These are phyloP conservation scores for Dothistroma septosporum DNA, from an alignment of 2,329 filamentous ascomycete genomes.

Conservation along the genomic window DNA sequence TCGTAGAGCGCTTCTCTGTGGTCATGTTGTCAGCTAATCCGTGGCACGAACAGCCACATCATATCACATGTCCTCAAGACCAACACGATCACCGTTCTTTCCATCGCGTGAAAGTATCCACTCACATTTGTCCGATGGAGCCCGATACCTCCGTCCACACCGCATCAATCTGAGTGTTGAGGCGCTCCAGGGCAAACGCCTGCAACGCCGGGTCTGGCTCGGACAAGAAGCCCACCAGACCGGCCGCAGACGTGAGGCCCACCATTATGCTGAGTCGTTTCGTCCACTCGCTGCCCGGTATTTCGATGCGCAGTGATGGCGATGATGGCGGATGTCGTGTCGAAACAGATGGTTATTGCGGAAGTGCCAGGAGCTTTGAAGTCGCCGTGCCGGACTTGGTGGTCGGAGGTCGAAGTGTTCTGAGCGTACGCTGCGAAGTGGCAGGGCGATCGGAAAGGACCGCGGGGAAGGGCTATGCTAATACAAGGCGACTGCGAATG, in stretches of 20 bases:
- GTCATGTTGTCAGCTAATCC: slow-evolving; percentile 19
- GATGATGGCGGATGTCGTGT: slow-evolving; percentile 13
- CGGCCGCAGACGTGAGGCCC: slow-evolving; percentile 87
- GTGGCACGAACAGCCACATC: slow-evolving; percentile 1
- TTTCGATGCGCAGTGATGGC: slow-evolving; percentile 6
- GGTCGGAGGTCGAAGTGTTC: slow-evolving; percentile 3
- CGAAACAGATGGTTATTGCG: slow-evolving; percentile 8
- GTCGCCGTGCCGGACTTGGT: slow-evolving; percentile 8
- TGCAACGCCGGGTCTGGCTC: slow-evolving; percentile 93
- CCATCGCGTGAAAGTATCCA: slow-evolving; percentile 14
- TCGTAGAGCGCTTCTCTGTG: slow-evolving; percentile 91
- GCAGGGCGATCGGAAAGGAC: not conserved
- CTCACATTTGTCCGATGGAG: slow-evolving; percentile 88
- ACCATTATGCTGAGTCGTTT: slow-evolving; percentile 60
- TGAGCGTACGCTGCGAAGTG: slow-evolving; percentile 1
- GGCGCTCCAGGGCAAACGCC: slow-evolving; percentile 87
- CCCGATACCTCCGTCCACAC: slow-evolving; percentile 97
- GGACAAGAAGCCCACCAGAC: slow-evolving; percentile 89
- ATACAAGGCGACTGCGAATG: not conserved
- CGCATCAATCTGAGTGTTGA: slow-evolving; percentile 94
- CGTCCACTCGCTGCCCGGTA: not conserved
- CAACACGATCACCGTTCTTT: not conserved
- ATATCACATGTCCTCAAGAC: not conserved
- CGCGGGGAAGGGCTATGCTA: not conserved
- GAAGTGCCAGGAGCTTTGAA: slow-evolving; percentile 9